A percentile compares a stretch with the other conserved stretches of the same genome.
Evolutionary conservation across 1,139 yeast genomes (phyloP).

Genomic region (Saccharomyces hybrid): DNA sequence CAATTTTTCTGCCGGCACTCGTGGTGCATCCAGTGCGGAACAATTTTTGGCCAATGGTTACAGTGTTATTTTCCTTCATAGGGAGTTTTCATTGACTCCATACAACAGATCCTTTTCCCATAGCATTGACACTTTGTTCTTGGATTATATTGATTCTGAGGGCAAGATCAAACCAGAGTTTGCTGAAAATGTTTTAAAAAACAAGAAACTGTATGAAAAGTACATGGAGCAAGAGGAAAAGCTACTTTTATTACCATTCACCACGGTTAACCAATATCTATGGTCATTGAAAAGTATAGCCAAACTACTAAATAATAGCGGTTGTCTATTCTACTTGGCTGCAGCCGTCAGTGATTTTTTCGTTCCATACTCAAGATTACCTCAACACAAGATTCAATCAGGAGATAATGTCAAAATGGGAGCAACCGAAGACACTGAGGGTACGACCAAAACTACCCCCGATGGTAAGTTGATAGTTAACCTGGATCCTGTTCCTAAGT

Average conservation of each 20-base stretch:
- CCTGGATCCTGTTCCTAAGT: conserved; percentile 95
- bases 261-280: conserved; percentile 92
- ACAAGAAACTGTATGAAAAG: conserved; percentile 57
- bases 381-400: conserved; percentile 92
- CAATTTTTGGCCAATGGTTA: conserved; percentile 77
- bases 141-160: conserved; percentile 66
- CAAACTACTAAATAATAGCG: conserved; percentile 45
- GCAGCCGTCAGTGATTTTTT: conserved; percentile 98
- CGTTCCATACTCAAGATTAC: conserved; percentile 74
- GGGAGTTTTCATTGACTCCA: conserved; percentile 88
- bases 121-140: conserved; percentile 64
- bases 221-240: conserved; percentile 34
- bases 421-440: conserved; percentile 5
- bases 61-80: conserved; percentile 83
- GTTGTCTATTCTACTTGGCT: conserved; percentile 77
- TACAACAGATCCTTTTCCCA: conserved; percentile 84
- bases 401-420: conserved; percentile 37
- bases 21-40: conserved; percentile 96
- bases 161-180: conserved; percentile 51
- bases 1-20: conserved; percentile 93
- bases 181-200: conserved; percentile 54
- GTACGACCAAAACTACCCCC: conserved; percentile 18
- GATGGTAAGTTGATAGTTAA: conserved; percentile 71
- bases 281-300: conserved; percentile 72
- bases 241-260: conserved; percentile 71